Base-by-base conservation (phyloP, 352 stramenopile genomes). In the Aphanomyces euteiches region DNA sequence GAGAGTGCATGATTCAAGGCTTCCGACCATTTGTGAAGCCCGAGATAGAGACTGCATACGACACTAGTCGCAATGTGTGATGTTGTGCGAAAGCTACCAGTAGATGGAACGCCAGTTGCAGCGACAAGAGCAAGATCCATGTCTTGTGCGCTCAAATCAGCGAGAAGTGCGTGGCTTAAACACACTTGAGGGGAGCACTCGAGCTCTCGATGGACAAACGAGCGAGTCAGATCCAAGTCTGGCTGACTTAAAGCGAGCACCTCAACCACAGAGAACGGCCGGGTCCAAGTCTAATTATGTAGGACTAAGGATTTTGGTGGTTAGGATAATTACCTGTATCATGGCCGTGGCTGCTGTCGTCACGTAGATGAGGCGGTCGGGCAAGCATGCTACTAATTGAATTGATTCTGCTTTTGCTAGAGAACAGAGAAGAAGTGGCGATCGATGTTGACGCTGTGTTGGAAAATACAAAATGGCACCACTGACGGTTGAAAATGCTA, bases 391-490 rank as follows among this genome's bases (percentile, higher is more conserved):
- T 15, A 40, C 8, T 5, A 70, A 41, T 8, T 56, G 47, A n/a
- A 70, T 47, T 41, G 38, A 19, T 6, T 15, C 36, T 64, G 38
- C 12, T 39, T 15, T 61, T 2, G 54, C 36, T 4, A 87, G 74
- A 13, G 73, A 80, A 47, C 79, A 86, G 3, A 84, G 66, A 17
- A 81, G 64, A 5, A 72, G 71, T 3, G 57, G 65, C n/a, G 34
- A 72, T 28, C 12, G 40, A 47, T 4, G 43, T 2, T 48, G 54
- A 54, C n/a, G 57, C 13, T 88, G 43, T 1, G 84, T 83, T 39
- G 82, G 81, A 28, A 88, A 28, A 19, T 87, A 88, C 40, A 82
- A 77, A 8, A 94, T 21, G 54, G 89, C 82, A 12, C 77, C 67
- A 43, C 69, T 66, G 4, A 68, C 67, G 8, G 87, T 90, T n/a